Percentiles rank a stretch among this genome's conserved stretches.
Conservation (phyloP, 768 basidiomycete species). For the Tremella yokohamensis region DNA sequence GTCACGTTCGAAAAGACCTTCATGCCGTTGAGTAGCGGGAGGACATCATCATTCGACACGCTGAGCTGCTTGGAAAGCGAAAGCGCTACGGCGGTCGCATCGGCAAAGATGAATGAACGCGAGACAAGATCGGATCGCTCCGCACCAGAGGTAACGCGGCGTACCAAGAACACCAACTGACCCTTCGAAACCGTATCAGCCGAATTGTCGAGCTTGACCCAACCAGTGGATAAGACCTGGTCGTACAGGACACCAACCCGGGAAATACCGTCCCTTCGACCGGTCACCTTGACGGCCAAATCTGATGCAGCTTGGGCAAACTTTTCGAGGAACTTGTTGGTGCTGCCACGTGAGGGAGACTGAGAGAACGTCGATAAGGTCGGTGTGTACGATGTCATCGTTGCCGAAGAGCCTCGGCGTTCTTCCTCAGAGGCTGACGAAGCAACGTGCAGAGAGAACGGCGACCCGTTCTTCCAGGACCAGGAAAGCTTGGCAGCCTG, state of each 20-base stretch:
- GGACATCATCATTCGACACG: constrained; percentile 45
- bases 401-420: constrained; percentile 34
- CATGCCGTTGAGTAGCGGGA: constrained; percentile 43
- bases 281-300: constrained; percentile 42
- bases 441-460: constrained; percentile 7
- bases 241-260: constrained; percentile 51
- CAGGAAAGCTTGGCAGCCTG: constrained; percentile 48
- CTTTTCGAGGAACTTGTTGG: constrained; percentile 47
- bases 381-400: constrained; percentile 15
- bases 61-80: constrained; percentile 45
- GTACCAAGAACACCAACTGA: constrained; percentile 50
- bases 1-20: constrained; percentile 41
- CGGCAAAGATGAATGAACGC: constrained; percentile 50
- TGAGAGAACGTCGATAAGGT: constrained; percentile 11
- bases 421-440: constrained; percentile 18
- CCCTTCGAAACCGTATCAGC: constrained; percentile 50
- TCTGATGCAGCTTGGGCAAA: constrained; percentile 40
- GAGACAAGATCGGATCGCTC: constrained; percentile 43
- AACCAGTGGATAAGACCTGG: constrained; percentile 50
- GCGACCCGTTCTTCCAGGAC: constrained; percentile 45
- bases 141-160: constrained; percentile 35
- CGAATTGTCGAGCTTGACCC: constrained; percentile 38
- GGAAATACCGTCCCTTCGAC: constrained; percentile 34
- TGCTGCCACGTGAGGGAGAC: constrained; percentile 19
- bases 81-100: constrained; percentile 40